Percentiles rank a stretch among this genome's conserved stretches.
Conservation (phyloP, 1,139 yeast genomes). For the Arxiozyma slooffiae region DNA sequence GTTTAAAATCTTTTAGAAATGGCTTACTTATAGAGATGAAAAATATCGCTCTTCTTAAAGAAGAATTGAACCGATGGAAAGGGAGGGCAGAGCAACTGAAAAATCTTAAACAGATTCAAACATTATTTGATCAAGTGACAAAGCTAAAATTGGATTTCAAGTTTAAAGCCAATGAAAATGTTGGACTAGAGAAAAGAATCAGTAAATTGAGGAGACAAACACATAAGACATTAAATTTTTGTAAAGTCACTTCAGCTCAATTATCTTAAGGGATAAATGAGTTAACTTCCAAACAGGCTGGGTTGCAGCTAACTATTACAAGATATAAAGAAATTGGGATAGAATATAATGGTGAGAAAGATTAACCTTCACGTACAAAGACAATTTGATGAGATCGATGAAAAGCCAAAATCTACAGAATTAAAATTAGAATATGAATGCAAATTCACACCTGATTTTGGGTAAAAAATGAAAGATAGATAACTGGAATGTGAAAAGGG, state of each 20-base stretch:
- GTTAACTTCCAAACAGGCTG: conserved; percentile 8
- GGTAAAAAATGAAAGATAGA: neutral
- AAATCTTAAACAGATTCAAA: conserved; percentile 38
- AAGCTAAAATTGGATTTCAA: conserved; percentile 23
- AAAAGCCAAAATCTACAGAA: conserved; percentile 4
- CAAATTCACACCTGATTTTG: neutral
- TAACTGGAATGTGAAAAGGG: conserved; percentile 2
- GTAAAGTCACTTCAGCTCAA: conserved; percentile 22
- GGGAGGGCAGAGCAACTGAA: neutral
- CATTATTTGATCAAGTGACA: conserved; percentile 31
- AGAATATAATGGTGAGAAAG: conserved; percentile 24
- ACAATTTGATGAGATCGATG: conserved; percentile 7
- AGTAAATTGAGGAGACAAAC: conserved; percentile 30
- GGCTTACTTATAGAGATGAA: neutral
- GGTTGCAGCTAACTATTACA: conserved; percentile 14
- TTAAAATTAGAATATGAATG: neutral
- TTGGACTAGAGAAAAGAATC: conserved; percentile 29
- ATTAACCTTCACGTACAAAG: conserved; percentile 7
- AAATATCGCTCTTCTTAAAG: neutral
- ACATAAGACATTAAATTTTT: conserved; percentile 34
- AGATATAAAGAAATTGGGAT: conserved; percentile 21
- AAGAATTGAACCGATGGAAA: neutral
- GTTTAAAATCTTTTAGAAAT: neutral
- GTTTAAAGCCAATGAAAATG: conserved; percentile 24
- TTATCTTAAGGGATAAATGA: conserved; percentile 23